Conservation (phyloP, 2,329 filamentous ascomycete genomes). For the Fusarium sulawesiense region DNA sequence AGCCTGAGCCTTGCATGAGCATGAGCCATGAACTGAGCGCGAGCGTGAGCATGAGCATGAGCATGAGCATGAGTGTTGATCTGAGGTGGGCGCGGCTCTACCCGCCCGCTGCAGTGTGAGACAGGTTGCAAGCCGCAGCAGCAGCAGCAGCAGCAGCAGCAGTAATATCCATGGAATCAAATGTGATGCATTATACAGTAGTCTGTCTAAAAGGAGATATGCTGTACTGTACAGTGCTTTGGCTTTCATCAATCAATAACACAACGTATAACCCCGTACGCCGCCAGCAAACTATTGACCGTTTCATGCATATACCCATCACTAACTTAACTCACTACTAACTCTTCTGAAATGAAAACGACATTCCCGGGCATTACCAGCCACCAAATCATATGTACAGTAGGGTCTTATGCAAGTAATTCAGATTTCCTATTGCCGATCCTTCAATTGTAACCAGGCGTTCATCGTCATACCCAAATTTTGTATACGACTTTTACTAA, state of each 20-base stretch:
- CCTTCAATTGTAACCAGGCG: background rate
- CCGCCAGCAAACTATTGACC: slow-evolving; percentile 9
- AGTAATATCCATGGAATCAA: background rate
- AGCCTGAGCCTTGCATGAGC: slow-evolving; percentile 29
- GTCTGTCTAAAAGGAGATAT: background rate
- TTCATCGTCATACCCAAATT: background rate
- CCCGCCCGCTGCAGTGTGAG: slow-evolving; percentile 34
- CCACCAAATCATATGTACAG: background rate
- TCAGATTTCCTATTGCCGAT: background rate
- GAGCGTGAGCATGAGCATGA: too few species aligned
- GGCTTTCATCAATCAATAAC: background rate
- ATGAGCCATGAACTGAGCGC: background rate
- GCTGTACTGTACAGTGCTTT: background rate
- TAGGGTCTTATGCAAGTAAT: background rate
- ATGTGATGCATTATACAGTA: slow-evolving; percentile 17
- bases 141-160: background rate
- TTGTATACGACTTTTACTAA: background rate
- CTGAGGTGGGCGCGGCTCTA: slow-evolving; percentile 32
- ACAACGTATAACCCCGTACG: background rate
- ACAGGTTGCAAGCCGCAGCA: slow-evolving; percentile 23
- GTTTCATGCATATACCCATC: slow-evolving; percentile 22
- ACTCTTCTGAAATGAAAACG: background rate
- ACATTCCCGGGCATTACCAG: background rate
- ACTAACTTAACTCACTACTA: background rate
- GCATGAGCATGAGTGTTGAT: slow-evolving; percentile 2